Conservation (phyloP, 1,284 basidiomycete genomes). For the Pseudozyma sp. region DNA sequence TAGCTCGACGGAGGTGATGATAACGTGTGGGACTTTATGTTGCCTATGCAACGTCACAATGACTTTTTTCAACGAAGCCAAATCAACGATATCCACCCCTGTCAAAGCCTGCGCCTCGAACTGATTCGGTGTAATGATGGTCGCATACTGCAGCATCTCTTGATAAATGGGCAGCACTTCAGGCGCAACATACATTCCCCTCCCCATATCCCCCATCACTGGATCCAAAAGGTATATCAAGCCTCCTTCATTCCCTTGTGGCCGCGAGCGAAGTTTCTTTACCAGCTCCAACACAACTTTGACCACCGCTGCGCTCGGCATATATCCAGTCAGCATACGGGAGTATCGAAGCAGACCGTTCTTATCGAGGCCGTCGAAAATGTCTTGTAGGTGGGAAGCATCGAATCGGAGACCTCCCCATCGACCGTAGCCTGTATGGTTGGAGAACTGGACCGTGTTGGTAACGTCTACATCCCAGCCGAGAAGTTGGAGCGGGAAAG, state of each 20-base stretch:
- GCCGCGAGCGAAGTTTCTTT: constrained; percentile 73
- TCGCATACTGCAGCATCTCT: constrained; percentile 80
- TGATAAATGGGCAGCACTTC: constrained; percentile 91
- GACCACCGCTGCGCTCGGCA: constrained; percentile 85
- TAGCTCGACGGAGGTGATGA: constrained; percentile 84
- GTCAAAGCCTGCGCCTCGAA: constrained; percentile 86
- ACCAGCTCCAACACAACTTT: constrained; percentile 77
- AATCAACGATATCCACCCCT: constrained; percentile 74
- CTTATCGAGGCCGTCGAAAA: constrained; percentile 64
- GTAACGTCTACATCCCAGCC: constrained; percentile 97
- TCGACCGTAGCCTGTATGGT: constrained; percentile 82
- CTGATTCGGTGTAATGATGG: constrained; percentile 96
- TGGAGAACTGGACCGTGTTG: constrained; percentile 84
- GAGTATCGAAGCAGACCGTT: constrained; percentile 62
- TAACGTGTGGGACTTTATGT: constrained; percentile 84
- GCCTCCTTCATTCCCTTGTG: constrained; percentile 70
- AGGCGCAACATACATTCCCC: constrained; percentile 82
- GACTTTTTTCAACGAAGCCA: constrained; percentile 77
- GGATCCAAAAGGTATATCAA: constrained; percentile 88
- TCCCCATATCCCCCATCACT: constrained; percentile 72
- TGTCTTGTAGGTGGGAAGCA: constrained; percentile 67
- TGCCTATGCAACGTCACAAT: constrained; percentile 80
- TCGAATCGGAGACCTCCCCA: constrained; percentile 70
- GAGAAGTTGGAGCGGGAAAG: constrained; percentile 92
- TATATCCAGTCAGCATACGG: constrained; percentile 74